Percentiles rank a stretch among this genome's conserved stretches.
Conservation (phyloP, 1,139 yeast species). For the Yarrowia galli region DNA sequence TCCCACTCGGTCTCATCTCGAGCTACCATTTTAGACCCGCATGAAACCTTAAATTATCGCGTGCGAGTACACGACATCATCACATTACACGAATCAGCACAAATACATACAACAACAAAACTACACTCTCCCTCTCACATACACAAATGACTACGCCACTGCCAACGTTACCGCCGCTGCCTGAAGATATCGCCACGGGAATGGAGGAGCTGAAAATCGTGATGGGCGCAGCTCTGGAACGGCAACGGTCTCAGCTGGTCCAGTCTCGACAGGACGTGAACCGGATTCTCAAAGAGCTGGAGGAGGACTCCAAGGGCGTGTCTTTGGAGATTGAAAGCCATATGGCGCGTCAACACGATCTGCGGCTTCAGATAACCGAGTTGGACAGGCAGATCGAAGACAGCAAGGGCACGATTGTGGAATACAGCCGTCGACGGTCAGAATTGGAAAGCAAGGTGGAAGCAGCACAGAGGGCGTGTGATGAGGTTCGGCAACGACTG, state of each 20-base stretch:
- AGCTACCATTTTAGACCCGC: too few species aligned
- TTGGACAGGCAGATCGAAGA: constrained; percentile 25
- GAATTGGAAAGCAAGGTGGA: constrained; percentile 24
- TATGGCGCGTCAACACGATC: constrained; percentile 24
- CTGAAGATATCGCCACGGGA: constrained; percentile 15
- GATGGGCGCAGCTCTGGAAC: constrained; percentile 13
- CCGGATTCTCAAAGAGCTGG: constrained; percentile 29
- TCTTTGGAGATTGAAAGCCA: constrained; percentile 24
- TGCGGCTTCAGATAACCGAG: constrained; percentile 26
- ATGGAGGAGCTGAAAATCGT: constrained; percentile 37
- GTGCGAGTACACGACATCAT: background rate
- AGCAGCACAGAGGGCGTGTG: background rate
- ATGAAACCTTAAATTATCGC: background rate
- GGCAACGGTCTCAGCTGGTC: constrained; percentile 21
- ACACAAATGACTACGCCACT: too few species aligned
- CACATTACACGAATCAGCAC: background rate
- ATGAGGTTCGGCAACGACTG: constrained; percentile 9
- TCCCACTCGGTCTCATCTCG: too few species aligned
- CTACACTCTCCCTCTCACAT: background rate
- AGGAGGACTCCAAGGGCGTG: constrained; percentile 30
- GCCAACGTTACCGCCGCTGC: constrained; percentile 12
- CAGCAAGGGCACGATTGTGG: constrained; percentile 19
- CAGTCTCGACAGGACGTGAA: constrained; percentile 29
- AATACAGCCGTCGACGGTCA: constrained; percentile 7
- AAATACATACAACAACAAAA: background rate